Evolutionary conservation across 176 grass and related monocot species (phyloP), one percentile per base, ranked within the genome.

Genomic region (Oryza rufipogon): DNA sequence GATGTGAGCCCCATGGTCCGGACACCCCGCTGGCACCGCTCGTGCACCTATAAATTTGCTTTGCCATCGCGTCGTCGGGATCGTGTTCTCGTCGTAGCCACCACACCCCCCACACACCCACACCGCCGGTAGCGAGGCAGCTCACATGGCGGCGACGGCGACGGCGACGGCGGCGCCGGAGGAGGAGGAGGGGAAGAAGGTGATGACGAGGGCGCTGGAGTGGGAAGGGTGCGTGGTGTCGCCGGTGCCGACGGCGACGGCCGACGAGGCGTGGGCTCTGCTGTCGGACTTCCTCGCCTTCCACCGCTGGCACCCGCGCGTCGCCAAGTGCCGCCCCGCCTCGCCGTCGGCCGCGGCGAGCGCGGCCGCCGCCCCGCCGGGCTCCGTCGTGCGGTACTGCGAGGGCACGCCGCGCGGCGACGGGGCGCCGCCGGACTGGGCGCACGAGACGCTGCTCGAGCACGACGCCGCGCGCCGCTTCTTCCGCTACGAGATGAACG

Each of bases 401-500:
- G 88, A 90, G 80, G 86, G 88, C 76, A 78, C 73, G 7, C 44
- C 68, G 7, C 15, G 52, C 3, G 28, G 0, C 34, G 86, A 71
- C 75, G 76, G 34, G 28, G 2, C 23, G n/a, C 66, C 74, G 0
- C n/a, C 70, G 3, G 83, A 87, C 85, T 97, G 95, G 95, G 92
- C 92, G 19, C 71, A 94, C 81, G 95, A 97, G 81, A 92, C 93
- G 66, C 92, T 97, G 20, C 90, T 97, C 2, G 87, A 89, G 70
- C 77, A 91, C 83, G 88, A 94, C 70, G 20, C 82, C 0, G 81
- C 15, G 2, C 64, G 63, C 44, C 92, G 90, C 68, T 70, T 83
- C 86, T 94, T 94, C 90, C 88, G 92, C 39, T 95, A 95, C 90
- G 86, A 95, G 87, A 88, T 95, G 90, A 92, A 88, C 73, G 88